Base-by-base conservation (phyloP, 1,284 basidiomycete species). In the Fomitopsis betulina region DNA sequence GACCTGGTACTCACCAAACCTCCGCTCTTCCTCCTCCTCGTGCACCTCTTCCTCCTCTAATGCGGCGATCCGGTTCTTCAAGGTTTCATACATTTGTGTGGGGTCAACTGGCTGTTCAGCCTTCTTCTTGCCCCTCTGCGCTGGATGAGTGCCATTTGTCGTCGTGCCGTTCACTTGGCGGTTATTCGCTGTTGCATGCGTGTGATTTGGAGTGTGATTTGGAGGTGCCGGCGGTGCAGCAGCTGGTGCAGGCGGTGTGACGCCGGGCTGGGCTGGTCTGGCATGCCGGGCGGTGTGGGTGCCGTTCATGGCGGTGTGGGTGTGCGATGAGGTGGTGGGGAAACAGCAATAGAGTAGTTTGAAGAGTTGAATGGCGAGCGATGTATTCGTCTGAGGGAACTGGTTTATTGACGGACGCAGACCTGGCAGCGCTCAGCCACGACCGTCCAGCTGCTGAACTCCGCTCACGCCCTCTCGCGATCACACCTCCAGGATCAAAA, bases 41-140 rank as follows among this genome's bases (percentile, higher is more conserved):
- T 90, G 76, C 8, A 88, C 87, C 66, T 90, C 87, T 68, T 91
- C 90, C 72, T 92, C 91, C 68, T 93, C 90, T 64, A 93, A 74
- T 49, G 87, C 90, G 5, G 91, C 89, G 73, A 93, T 93, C 72
- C 89, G 79, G 71, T 79, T 93, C 81, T 87, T 91, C 66, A 93
- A 76, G 60, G 85, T 89, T 72, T 93, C 90, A 69, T 92, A 92
- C 87, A 93, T 90, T 53, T 85, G 81, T 6, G 85, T 87, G 54
- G 89, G 89, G 73, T 92, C 90, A 54, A 91, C 81, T 12, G 86
- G 85, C 19, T 73, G 71, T 37, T 89, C 86, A 62, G 83, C 87
- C 77, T 87, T 87, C 81, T 87, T 89, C 65, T 72, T 73, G 49
- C 78, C 73, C 70, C 86, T 85, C 64, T 61, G 63, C 47, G 63